Base-by-base conservation (phyloP, 2,329 filamentous ascomycete genomes). In the Lachnellula suecica region DNA sequence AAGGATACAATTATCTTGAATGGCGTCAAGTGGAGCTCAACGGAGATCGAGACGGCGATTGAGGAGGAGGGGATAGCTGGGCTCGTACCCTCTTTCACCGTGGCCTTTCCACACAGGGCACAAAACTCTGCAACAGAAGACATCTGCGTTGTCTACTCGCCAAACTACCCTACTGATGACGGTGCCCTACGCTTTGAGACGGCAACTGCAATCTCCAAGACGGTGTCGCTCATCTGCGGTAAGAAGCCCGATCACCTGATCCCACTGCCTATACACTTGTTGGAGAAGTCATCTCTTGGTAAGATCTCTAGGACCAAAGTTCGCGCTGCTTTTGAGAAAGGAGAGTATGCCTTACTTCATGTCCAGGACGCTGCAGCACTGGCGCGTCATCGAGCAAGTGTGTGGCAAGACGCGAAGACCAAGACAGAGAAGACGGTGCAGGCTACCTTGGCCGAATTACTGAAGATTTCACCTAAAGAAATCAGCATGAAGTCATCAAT, bases 1-100 rank as follows among this genome's bases (percentile, higher is more conserved):
- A 76, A 77, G 53, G 76, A 79, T 11, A 56, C 65, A 3, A 69
- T 79, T 34, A 76, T 71, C 51, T 68, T 79, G 53, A 79, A 79
- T 52, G 75, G 75, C 0, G 64, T 77, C 45, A 79, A 78, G 20
- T 66, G 71, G 31, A 56, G 53, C 23, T 64, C 71, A 0, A 47
- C 64, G 3, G 72, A 72, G 8, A 59, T 80, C 2, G 70, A 78
- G 38, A 47, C 53, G 1, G 63, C 68, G 0, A 57, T 79, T 2
- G 71, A 77, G 35, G 51, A 69, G 13, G 66, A 67, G 1, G 24
- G 60, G 24, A 60, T 68, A 22, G 19, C 64, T 29, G 53, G 61
- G 4, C 20, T 68, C 0, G 51, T 50, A 2, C 59, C 59, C n/a
- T 63, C 58, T 0, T 73, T 59, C 57, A 68, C 63, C 0, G 66